Evolutionary conservation across 2,329 filamentous ascomycete species (phyloP), one percentile per base, ranked within the genome.

Genomic region (Penicillium sp.): DNA sequence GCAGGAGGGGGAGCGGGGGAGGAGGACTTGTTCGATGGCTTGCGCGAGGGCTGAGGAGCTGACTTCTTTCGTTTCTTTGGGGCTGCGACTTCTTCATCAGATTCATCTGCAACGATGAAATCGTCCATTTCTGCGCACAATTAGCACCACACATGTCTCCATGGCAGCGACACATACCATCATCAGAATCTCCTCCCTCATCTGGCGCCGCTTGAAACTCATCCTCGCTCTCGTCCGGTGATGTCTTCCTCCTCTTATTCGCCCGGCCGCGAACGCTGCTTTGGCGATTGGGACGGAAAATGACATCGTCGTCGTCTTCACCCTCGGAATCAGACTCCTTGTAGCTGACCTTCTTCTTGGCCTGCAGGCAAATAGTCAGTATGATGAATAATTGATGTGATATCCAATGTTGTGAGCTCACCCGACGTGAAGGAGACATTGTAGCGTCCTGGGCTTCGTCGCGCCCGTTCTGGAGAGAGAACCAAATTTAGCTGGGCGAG

Each of bases 51-150:
- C 55, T 78, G 66, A 46, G 81, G 79, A 48, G 71, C 56, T 6
- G 82, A 74, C 61, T 81, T 78, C 66, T 92, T 92, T 42, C 86
- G 78, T 72, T 95, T 95, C 65, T 82, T 87, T 0, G 86, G 75
- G 23, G 78, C 69, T 66, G 60, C 75, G 57, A 54, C 77, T 64
- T 81, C 79, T 15, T 83, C 87, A 42, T 95, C 90, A 0, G 89
- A 92, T 37, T 95, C 89, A 61, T 96, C 91, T 0, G 87, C 83
- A 4, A 87, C 90, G 23, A 97, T 78, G 62, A 97, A 97, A 66
- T 95, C 88, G 53, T 86, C 89, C 74, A 95, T 82, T 46, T 93
- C 88, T 72, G 78, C 75, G 25, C 12, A 8, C 9, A 3, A 42
- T 60, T 24, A 61, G 56, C n/a, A 12, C 33, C 15, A 3, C 15